Conservation (phyloP, 2,329 filamentous ascomycete genomes). For the Macroventuria anomochaeta region DNA sequence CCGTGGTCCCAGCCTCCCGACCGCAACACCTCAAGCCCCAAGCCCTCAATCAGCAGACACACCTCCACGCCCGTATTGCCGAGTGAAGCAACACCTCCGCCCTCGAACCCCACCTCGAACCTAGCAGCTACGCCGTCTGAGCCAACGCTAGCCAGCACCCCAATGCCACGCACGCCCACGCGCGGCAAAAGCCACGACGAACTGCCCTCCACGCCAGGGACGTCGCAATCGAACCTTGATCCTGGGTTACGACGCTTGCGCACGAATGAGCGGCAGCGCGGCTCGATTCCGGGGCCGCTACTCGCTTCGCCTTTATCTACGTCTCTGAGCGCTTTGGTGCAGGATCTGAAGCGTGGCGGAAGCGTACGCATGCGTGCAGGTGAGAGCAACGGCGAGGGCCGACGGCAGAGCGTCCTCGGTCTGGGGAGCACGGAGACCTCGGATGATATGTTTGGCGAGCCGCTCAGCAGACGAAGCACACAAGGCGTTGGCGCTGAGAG, state of each 20-base stretch:
- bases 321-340: constrained; percentile 68
- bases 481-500: constrained; percentile 15
- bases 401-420: constrained; percentile 32
- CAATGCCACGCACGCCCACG: constrained; percentile 19
- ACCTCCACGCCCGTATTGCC: constrained; percentile 42
- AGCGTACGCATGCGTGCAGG: constrained; percentile 10
- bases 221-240: constrained; percentile 26
- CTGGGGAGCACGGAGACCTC: constrained; percentile 23
- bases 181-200: constrained; percentile 16
- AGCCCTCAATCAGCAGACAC: constrained; percentile 26
- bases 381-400: not conserved
- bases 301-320: constrained; percentile 67
- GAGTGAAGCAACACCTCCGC: constrained; percentile 31
- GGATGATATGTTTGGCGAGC: constrained; percentile 25
- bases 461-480: constrained; percentile 33
- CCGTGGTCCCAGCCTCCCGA: constrained; percentile 35
- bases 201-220: constrained; percentile 27
- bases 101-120: constrained; percentile 19
- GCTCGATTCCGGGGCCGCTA: constrained; percentile 57
- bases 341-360: constrained; percentile 67
- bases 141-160: constrained; percentile 5
- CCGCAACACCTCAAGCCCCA: constrained; percentile 11
- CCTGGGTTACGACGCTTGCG: constrained; percentile 33
- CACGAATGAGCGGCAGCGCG: constrained; percentile 40
- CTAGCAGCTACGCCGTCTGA: constrained; percentile 24